Base-by-base conservation (phyloP, 805 yeast genomes). In the Lachancea lanzarotensis region DNA sequence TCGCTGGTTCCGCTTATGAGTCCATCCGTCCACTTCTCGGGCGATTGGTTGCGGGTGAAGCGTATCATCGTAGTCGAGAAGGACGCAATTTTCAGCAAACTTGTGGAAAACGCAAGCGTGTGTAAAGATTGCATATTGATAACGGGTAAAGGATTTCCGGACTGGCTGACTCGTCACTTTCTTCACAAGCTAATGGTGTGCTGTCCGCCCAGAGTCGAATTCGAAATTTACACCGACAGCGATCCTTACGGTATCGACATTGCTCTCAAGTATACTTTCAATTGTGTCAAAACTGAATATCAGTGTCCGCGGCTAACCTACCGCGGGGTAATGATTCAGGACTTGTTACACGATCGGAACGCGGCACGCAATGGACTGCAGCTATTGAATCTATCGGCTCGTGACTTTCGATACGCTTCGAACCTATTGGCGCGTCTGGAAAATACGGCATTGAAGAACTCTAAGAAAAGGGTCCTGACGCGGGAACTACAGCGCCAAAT, bases 61-160 rank as follows among this genome's bases (percentile, higher is more conserved):
- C 45, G 44, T 6, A 43, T 78, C 1, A 48, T 75, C 0, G 65
- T 78, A 0, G 55, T 78, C 10, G 84, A 79, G 52, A 78, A 79
- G 49, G 82, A 78, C 46, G 74, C 82, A 0, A 66, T 75, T 2
- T 72, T 73, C 50, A 63, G 65, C 25, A 65, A 65, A 10, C 30
- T 73, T 17, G 44, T 60, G 5, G 47, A 42, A 7, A 32, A 46
- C 16, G 17, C 37, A 15, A 25, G 22, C 3, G 16, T 34, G 3
- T 35, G 27, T 11, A 46, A 50, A 13, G 47, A 51, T 27, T 44
- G 51, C 8, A 44, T 66, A 13, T 48, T 76, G 1, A 59, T 83
- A 8, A 81, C 88, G 0, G 88, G 84, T 0, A 82, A 81, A 54
- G 91, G 91, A 0, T 81, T 71, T 51, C 87, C 90, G 0, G 90